Evolutionary conservation across 148 eudicot genomes (phyloP), one percentile per base, ranked within the genome.

Genomic region (Mesembryanthemum crystallinum): DNA sequence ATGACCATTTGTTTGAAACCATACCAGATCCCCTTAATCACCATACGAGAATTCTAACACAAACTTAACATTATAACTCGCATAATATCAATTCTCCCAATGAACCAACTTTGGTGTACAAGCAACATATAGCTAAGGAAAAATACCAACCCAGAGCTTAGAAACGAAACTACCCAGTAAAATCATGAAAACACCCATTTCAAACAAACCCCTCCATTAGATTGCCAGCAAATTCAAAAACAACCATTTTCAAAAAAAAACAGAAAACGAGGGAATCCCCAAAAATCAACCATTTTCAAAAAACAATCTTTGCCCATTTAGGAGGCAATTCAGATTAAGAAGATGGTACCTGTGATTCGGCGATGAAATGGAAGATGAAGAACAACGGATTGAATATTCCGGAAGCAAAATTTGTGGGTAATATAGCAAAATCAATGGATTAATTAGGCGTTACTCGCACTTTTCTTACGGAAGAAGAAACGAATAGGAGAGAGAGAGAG

Each of bases 321-420:
- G 69, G 35, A 59, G 43, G 7, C 24, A 30, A 54, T 54, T 72
- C 76, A 57, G 18, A 37, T 27, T 35, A 73, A 79, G 13, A 64
- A 27, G 13, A 67, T 67, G 2, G 60, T 69, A 79, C 82, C 78
- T 74, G 51, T n/a, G 29, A 47, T 73, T 60, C 12, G 25, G 51
- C 17, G 7, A 30, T 1, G n/a, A 57, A 9, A 49, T 47, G 62
- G 20, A 65, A 52, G 30, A 37, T 72, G 37, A 55, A 64, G 47
- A 64, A 71, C 1, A n/a, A 32, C 2, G 24, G 68, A 67, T 28
- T 18, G 5, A n/a, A n/a, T n/a, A n/a, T n/a, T n/a, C n/a, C n/a
- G n/a, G n/a, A 60, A 9, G 72, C 27, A 14, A 29, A 45, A 7
- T 39, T 18, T 18, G 43, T 33, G 20, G 25, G 71, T 10, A 17